A percentile compares a stretch with the other conserved stretches of the same genome.
Evolutionary conservation across 2,329 filamentous ascomycete species (phyloP).

Genomic region (Apiospora kogelbergensis): DNA sequence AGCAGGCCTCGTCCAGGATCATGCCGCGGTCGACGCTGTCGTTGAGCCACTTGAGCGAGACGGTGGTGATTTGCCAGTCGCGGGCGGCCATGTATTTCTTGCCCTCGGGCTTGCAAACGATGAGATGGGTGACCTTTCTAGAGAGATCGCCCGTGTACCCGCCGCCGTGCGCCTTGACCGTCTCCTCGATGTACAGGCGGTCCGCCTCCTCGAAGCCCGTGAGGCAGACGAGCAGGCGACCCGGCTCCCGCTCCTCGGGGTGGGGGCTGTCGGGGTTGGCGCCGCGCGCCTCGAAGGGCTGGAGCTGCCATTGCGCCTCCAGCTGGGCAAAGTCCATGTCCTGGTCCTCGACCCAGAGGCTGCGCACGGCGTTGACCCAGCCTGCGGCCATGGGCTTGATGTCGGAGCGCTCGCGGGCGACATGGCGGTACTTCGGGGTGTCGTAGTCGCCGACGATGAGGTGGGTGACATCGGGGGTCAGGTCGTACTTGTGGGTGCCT

Average conservation of each 20-base stretch:
- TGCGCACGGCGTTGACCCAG: slow-evolving; percentile 80
- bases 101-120: slow-evolving; percentile 75
- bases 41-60: slow-evolving; percentile 81
- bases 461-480: slow-evolving; percentile 95
- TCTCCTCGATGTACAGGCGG: slow-evolving; percentile 57
- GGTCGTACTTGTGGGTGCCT: slow-evolving; percentile 81
- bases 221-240: slow-evolving; percentile 51
- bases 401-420: slow-evolving; percentile 84
- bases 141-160: slow-evolving; percentile 86
- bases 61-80: slow-evolving; percentile 76
- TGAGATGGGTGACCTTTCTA: slow-evolving; percentile 81
- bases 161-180: slow-evolving; percentile 71
- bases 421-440: slow-evolving; percentile 93
- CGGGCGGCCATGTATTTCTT: slow-evolving; percentile 90
- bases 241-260: slow-evolving; percentile 32
- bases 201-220: slow-evolving; percentile 54
- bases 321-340: slow-evolving; percentile 71
- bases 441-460: slow-evolving; percentile 86
- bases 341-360: slow-evolving; percentile 77
- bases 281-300: slow-evolving; percentile 59
- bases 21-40: slow-evolving; percentile 84
- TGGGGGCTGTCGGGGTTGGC: slow-evolving; percentile 33
- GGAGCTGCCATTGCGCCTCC: slow-evolving; percentile 65
- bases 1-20: slow-evolving; percentile 84
- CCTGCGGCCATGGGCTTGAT: slow-evolving; percentile 78